Conservation (phyloP, 1,284 basidiomycete genomes). For the Earliella scabrosa region DNA sequence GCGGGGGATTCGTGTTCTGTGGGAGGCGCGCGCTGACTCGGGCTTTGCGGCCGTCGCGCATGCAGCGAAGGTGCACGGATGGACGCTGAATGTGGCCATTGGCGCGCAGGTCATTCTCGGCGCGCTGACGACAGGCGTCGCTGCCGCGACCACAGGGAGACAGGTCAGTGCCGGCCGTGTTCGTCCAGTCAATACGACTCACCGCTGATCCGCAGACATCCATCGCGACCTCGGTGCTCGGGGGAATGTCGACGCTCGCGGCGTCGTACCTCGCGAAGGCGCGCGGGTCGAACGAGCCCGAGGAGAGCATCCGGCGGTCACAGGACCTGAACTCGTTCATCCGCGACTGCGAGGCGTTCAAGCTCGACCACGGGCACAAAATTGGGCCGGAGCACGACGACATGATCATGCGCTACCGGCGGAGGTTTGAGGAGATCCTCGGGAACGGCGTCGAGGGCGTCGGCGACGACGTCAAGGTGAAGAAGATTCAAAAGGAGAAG, state of each 20-base stretch:
- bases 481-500: conserved; percentile 12
- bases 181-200: not conserved
- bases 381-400: conserved; percentile 29
- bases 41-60: not conserved
- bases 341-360: conserved; percentile 58
- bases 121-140: conserved; percentile 67
- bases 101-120: conserved; percentile 64
- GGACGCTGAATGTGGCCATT: conserved; percentile 57
- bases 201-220: conserved; percentile 26
- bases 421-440: conserved; percentile 38
- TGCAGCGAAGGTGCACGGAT: conserved; percentile 51
- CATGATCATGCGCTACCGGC: conserved; percentile 32
- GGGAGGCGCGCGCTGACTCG: not conserved
- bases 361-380: conserved; percentile 58
- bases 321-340: conserved; percentile 69
- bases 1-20: not conserved
- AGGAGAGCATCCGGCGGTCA: conserved; percentile 52
- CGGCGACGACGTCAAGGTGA: conserved; percentile 14
- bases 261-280: conserved; percentile 73
- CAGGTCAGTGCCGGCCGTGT: conserved; percentile 32
- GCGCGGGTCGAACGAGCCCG: conserved; percentile 70
- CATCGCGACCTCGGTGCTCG: conserved; percentile 39
- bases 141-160: conserved; percentile 49
- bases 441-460: conserved; percentile 30
- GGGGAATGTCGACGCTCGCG: conserved; percentile 64